A percentile compares a stretch with the other conserved stretches of the same genome.
These are phyloP conservation scores for Nemophila menziesii DNA, from an alignment of 257 asterid genomes.

Conservation along the genomic window DNA sequence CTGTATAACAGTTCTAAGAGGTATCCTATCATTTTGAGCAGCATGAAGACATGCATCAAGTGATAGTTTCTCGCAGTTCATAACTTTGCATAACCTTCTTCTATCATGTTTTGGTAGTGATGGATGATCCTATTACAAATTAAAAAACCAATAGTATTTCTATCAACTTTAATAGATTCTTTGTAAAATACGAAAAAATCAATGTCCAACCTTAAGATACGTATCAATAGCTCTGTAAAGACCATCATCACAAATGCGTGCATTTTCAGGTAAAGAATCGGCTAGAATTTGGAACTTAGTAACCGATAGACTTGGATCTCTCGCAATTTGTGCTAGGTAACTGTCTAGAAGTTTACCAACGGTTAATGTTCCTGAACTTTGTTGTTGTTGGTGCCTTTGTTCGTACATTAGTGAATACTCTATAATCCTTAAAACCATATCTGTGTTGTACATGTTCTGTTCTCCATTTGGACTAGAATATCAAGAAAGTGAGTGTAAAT, in stretches of 20 bases:
- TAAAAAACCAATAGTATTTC: slow-evolving; percentile 1
- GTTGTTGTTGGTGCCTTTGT: slow-evolving; percentile 38
- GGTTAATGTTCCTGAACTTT: slow-evolving; percentile 24
- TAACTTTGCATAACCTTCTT: slow-evolving; percentile 63
- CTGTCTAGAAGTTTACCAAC: slow-evolving; percentile 67
- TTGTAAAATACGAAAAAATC: neutral
- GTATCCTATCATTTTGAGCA: slow-evolving; percentile 85
- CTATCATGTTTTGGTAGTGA: slow-evolving; percentile 62
- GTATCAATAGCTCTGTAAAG: slow-evolving; percentile 75
- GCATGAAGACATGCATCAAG: slow-evolving; percentile 78
- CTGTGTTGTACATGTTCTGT: slow-evolving; percentile 38
- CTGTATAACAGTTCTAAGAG: slow-evolving; percentile 71
- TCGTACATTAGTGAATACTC: slow-evolving; percentile 60
- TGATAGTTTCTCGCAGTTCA: slow-evolving; percentile 74
- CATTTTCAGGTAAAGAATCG: slow-evolving; percentile 53
- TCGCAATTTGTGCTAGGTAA: slow-evolving; percentile 71
- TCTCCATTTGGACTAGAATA: slow-evolving; percentile 41
- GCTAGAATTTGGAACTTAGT: slow-evolving; percentile 57
- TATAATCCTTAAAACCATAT: slow-evolving; percentile 59
- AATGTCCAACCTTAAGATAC: slow-evolving; percentile 54
- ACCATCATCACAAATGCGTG: slow-evolving; percentile 61
- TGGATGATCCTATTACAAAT: slow-evolving; percentile 45
- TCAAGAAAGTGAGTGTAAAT: slow-evolving; percentile 9
- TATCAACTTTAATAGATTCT: neutral
- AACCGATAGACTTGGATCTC: slow-evolving; percentile 56